These are phyloP conservation scores for Tolypocladium ovalisporum DNA, from an alignment of 2,329 filamentous ascomycete genomes.

Conservation along the genomic window DNA sequence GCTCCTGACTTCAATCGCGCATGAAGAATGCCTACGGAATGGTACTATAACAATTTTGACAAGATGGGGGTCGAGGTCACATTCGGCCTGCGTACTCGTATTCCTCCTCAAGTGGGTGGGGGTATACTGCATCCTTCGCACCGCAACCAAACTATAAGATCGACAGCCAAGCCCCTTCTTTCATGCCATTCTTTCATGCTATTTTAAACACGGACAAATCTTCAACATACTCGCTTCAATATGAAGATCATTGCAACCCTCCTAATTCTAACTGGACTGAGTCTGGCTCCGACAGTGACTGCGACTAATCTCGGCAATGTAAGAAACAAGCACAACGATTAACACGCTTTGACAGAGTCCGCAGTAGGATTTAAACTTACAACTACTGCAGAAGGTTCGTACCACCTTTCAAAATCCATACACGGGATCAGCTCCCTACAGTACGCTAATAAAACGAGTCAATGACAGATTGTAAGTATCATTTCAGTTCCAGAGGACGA, in stretches of 20 bases:
- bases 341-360: neutral
- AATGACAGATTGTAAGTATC: neutral
- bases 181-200: neutral
- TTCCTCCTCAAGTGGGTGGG: too few relatives aligned
- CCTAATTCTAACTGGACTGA: neutral
- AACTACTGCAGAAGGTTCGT: neutral
- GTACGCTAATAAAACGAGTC: neutral
- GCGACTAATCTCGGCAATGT: neutral
- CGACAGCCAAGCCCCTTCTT: neutral
- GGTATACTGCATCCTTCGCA: too few relatives aligned
- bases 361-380: neutral
- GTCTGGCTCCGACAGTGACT: neutral
- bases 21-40: too few relatives aligned
- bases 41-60: too few relatives aligned
- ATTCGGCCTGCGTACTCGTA: too few relatives aligned
- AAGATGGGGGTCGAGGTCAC: too few relatives aligned
- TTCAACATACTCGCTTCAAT: neutral
- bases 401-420: neutral
- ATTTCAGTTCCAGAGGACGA: neutral
- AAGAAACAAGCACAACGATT: neutral
- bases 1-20: too few relatives aligned
- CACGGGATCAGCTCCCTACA: neutral
- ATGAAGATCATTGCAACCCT: neutral
- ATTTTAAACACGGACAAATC: too few relatives aligned
- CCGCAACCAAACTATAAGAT: too few relatives aligned